phyloP scores from a whole-genome alignment of 257 asterid species.

The Ehretia macrophylla region DNA sequence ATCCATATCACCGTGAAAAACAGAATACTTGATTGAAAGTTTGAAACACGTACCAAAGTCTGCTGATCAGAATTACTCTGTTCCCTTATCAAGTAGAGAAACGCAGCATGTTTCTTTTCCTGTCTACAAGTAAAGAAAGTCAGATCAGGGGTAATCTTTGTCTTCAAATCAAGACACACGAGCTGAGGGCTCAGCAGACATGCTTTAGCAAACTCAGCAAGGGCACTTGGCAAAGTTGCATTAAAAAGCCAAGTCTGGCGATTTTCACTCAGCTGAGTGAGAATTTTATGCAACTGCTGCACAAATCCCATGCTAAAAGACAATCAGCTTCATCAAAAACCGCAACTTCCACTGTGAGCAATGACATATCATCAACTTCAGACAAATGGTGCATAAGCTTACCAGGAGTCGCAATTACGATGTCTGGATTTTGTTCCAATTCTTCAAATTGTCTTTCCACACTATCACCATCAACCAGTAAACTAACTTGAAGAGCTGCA shows the following conservation, averaged over 20 bases:
- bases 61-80: constrained; percentile 67
- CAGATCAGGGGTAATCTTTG: constrained; percentile 83
- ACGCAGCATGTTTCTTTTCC: constrained; percentile 59
- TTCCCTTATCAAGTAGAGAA: constrained; percentile 79
- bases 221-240: too few relatives aligned
- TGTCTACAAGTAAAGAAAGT: constrained; percentile 67
- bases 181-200: constrained; percentile 92
- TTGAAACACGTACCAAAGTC: constrained; percentile 77
- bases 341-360: constrained; percentile 81
- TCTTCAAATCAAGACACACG: constrained; percentile 92
- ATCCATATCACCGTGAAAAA: constrained; percentile 98
- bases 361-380: too few relatives aligned
- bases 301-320: constrained; percentile 96
- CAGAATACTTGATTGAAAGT: constrained; percentile 83
- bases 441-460: too few relatives aligned
- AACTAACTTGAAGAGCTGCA: too few relatives aligned
- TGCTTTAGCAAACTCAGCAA: constrained; percentile 97
- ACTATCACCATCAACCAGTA: too few relatives aligned
- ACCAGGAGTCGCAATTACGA: too few relatives aligned
- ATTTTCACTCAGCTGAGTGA: too few relatives aligned
- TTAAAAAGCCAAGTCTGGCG: too few relatives aligned
- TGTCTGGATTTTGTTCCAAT: too few relatives aligned
- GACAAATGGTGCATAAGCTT: too few relatives aligned
- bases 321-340: constrained; percentile 98
- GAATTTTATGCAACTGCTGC: constrained; percentile 76